A percentile compares a stretch with the other conserved stretches of the same genome.
phyloP scores from a whole-genome alignment of 768 basidiomycete genomes.

The Holtermanniella nyarrowii region DNA sequence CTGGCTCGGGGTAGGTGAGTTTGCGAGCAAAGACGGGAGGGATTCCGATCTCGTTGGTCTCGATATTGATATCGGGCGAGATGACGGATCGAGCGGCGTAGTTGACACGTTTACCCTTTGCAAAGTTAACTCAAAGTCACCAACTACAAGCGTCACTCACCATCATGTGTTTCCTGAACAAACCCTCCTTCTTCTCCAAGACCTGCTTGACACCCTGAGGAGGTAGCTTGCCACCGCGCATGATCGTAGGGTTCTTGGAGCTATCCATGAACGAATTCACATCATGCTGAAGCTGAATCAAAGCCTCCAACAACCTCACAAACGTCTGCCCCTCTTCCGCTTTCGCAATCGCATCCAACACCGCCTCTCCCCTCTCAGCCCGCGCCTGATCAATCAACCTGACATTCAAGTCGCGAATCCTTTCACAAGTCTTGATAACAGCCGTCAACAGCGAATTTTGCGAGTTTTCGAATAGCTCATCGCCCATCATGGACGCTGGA shows the following conservation, averaged over 20 bases:
- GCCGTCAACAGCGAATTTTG: slow-evolving; percentile 83
- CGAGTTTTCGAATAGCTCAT: slow-evolving; percentile 86
- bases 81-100: slow-evolving; percentile 99
- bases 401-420: slow-evolving; percentile 55
- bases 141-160: slow-evolving; percentile 44
- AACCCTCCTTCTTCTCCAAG: slow-evolving; percentile 95
- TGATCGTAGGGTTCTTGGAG: slow-evolving; percentile 79
- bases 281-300: slow-evolving; percentile 84
- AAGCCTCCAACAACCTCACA: slow-evolving; percentile 59
- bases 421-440: slow-evolving; percentile 69
- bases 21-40: slow-evolving; percentile 96
- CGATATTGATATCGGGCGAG: slow-evolving; percentile 97
- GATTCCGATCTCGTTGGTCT: slow-evolving; percentile 95
- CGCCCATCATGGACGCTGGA: slow-evolving; percentile 82
- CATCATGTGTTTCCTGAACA: slow-evolving; percentile 99
- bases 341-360: slow-evolving; percentile 53
- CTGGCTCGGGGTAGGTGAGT: slow-evolving; percentile 93
- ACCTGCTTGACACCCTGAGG: slow-evolving; percentile 92
- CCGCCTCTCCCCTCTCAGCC: slow-evolving; percentile 26
- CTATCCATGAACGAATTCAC: slow-evolving; percentile 97
- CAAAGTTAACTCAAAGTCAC: not conserved
- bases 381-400: slow-evolving; percentile 44
- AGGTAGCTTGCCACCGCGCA: slow-evolving; percentile 77
- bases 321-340: slow-evolving; percentile 47
- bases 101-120: slow-evolving; percentile 95